Percentiles rank a stretch among this genome's conserved stretches.
phyloP scores from a whole-genome alignment of 2,329 filamentous ascomycete species.

The Nectriaceae sp. region DNA sequence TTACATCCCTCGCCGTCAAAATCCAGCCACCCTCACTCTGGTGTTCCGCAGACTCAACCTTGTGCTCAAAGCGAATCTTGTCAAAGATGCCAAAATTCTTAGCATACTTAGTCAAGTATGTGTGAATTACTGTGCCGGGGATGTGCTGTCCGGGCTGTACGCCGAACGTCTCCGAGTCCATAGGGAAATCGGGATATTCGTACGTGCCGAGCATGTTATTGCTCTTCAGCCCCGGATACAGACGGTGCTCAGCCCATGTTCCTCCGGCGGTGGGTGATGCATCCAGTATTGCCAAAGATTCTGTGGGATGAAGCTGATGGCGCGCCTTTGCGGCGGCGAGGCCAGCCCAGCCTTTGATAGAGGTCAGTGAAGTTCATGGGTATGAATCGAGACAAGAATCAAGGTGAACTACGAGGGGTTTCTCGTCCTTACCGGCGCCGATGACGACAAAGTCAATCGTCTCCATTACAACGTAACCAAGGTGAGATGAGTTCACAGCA shows the following conservation, averaged over 20 bases:
- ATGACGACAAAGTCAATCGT: conserved; percentile 49
- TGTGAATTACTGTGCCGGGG: conserved; percentile 46
- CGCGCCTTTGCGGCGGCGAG: conserved; percentile 64
- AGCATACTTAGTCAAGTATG: conserved; percentile 50
- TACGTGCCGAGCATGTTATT: conserved; percentile 76
- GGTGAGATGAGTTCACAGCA: background rate
- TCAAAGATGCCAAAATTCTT: conserved; percentile 43
- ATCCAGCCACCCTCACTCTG: conserved; percentile 44
- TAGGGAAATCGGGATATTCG: conserved; percentile 74
- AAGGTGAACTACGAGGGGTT: background rate
- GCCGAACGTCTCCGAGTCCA: conserved; percentile 57
- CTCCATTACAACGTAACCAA: conserved; percentile 41
- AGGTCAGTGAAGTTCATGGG: conserved; percentile 3
- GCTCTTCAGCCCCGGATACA: conserved; percentile 70
- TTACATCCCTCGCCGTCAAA: conserved; percentile 15
- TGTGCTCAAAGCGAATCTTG: conserved; percentile 42
- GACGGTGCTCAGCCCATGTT: conserved; percentile 66
- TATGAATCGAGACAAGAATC: background rate
- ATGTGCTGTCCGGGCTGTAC: conserved; percentile 49
- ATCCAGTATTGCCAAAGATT: conserved; percentile 60
- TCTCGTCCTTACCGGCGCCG: conserved; percentile 51
- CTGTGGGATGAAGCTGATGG: conserved; percentile 58
- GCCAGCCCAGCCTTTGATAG: conserved; percentile 45
- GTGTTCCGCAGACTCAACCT: conserved; percentile 46
- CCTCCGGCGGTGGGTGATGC: conserved; percentile 61